Percentiles rank a stretch among this genome's conserved stretches.
These are phyloP conservation scores for Ganoderma lingzhi DNA, from an alignment of 1,284 basidiomycete species.

Conservation along the genomic window DNA sequence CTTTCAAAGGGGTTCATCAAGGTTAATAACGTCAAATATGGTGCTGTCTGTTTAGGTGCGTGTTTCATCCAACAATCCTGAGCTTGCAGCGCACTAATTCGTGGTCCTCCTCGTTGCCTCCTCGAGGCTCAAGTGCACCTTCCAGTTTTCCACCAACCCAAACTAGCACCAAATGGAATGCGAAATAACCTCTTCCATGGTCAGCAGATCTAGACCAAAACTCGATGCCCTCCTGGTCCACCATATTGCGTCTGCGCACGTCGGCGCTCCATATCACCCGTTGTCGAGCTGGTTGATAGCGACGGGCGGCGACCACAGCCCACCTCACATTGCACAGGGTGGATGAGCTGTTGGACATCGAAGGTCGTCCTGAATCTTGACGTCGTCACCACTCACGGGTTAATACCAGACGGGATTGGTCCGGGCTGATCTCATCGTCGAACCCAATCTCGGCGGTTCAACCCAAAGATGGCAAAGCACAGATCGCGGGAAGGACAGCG, in stretches of 20 bases:
- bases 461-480: neutral
- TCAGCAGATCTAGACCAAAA: neutral
- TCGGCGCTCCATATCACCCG: neutral
- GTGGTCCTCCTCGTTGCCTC: too few species aligned
- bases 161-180: neutral
- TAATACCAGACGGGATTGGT: neutral
- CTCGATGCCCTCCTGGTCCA: neutral
- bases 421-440: neutral
- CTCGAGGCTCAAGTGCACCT: neutral
- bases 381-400: neutral
- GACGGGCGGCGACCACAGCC: neutral
- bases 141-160: neutral
- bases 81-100: too few species aligned
- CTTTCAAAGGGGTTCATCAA: neutral
- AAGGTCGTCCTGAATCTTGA: too few species aligned
- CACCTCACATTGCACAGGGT: too few species aligned
- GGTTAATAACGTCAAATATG: neutral
- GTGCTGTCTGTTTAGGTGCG: neutral
- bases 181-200: neutral
- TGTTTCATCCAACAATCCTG: too few species aligned
- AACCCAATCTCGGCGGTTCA: neutral
- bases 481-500: neutral
- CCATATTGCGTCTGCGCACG: too few species aligned
- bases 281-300: neutral
- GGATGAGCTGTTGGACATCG: too few species aligned